phyloP scores from a whole-genome alignment of 768 basidiomycete genomes.

The Crepidotus variabilis region DNA sequence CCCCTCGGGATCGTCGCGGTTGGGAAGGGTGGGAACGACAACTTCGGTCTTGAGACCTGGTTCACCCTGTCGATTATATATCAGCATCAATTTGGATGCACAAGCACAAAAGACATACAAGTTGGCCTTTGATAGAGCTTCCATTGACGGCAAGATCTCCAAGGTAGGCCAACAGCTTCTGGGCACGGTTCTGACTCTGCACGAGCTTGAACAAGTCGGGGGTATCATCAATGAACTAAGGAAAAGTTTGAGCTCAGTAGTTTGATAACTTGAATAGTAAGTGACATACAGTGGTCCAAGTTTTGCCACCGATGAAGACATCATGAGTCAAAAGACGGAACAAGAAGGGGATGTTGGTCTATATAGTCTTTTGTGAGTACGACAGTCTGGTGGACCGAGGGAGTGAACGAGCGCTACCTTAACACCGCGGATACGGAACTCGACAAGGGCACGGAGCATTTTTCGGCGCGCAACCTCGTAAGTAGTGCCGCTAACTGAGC shows the following conservation, averaged over 20 bases:
- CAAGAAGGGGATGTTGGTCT: constrained; percentile 99
- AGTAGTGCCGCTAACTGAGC: constrained; percentile 91
- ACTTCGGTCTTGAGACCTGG: constrained; percentile 92
- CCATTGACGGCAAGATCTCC: constrained; percentile 98
- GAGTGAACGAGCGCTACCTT: constrained; percentile 50
- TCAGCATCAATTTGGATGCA: neutral
- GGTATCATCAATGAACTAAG: constrained; percentile 97
- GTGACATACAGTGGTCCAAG: constrained; percentile 78
- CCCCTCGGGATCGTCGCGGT: constrained; percentile 72
- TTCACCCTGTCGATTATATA: constrained; percentile 58
- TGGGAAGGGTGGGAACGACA: constrained; percentile 74
- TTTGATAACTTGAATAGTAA: neutral
- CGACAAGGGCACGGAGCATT: constrained; percentile 99
- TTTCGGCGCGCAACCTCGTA: constrained; percentile 98
- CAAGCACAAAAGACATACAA: constrained; percentile 28
- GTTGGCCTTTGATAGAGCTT: constrained; percentile 95
- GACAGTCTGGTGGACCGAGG: neutral
- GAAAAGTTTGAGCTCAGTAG: neutral
- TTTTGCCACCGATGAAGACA: constrained; percentile 92
- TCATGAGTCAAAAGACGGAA: constrained; percentile 97
- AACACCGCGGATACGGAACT: constrained; percentile 99
- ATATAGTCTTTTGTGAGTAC: neutral
- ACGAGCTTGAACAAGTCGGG: constrained; percentile 99
- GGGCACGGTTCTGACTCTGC: constrained; percentile 95
- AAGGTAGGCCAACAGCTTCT: constrained; percentile 94